Evolutionary conservation across 176 grass and related monocot genomes (phyloP).

Genomic region (Oryza glaberrima): DNA sequence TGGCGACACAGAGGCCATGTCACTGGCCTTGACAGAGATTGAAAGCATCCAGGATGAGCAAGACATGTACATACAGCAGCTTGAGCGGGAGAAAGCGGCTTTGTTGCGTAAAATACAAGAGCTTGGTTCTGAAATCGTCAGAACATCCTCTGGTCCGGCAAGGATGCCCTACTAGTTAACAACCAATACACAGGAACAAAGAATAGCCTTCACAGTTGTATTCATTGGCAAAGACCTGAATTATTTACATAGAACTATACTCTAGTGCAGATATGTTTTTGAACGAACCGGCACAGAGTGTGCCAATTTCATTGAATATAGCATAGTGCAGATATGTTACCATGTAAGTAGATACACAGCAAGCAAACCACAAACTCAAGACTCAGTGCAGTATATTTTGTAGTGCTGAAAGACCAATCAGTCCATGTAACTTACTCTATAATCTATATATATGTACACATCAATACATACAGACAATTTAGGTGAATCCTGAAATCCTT

Average conservation of each 20-base stretch:
- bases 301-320: too few species aligned
- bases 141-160: conserved; percentile 65
- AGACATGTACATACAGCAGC: conserved; percentile 65
- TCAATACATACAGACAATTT: neutral
- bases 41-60: conserved; percentile 70
- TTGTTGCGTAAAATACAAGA: conserved; percentile 61
- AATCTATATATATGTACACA: neutral
- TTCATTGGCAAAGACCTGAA: conserved; percentile 13
- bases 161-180: conserved; percentile 47
- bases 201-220: neutral
- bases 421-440: neutral
- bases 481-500: neutral
- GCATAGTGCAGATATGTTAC: neutral
- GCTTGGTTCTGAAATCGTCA: conserved; percentile 71
- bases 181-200: neutral
- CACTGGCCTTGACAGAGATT: conserved; percentile 63
- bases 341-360: conserved; percentile 39
- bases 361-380: neutral
- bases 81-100: conserved; percentile 72
- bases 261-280: neutral
- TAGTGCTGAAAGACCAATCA: neutral
- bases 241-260: conserved; percentile 5
- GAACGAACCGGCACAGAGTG: too few species aligned
- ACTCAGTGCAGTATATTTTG: neutral
- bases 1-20: conserved; percentile 68